These are phyloP conservation scores for Colletotrichum sp. DNA, from an alignment of 2,329 filamentous ascomycete species.

Conservation along the genomic window DNA sequence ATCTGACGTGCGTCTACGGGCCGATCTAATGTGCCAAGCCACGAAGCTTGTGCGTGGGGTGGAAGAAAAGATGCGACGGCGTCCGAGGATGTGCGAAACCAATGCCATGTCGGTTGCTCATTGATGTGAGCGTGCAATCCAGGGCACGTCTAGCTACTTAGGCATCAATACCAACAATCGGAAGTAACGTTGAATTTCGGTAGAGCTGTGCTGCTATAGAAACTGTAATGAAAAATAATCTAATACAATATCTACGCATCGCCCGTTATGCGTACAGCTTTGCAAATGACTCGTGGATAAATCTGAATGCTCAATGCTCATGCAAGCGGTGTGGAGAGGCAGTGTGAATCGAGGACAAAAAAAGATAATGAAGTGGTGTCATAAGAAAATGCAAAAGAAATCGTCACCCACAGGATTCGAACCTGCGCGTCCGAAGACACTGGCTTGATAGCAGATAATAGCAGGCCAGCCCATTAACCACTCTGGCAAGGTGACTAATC, in stretches of 20 bases:
- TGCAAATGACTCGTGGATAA: neutral
- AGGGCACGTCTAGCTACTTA: neutral
- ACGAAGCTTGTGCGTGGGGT: neutral
- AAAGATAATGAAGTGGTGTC: accelerated
- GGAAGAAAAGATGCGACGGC: neutral
- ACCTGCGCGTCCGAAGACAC: slow-evolving; percentile 22
- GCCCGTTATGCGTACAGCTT: neutral
- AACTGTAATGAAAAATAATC: neutral
- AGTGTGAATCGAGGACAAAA: neutral
- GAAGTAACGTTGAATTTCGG: neutral
- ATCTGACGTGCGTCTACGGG: neutral
- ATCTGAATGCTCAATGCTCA: neutral
- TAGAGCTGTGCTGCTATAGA: neutral
- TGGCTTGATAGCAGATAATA: slow-evolving; percentile 2
- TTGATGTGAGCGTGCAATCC: neutral
- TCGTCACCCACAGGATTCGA: slow-evolving; percentile 21
- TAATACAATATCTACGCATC: neutral
- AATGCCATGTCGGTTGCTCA: neutral
- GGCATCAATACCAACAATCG: neutral
- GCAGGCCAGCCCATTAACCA: slow-evolving; percentile 22
- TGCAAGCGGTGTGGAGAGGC: neutral
- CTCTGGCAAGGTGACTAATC: slow-evolving; percentile 18
- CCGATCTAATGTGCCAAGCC: neutral
- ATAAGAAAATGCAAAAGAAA: neutral
- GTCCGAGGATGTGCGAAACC: neutral